Percentiles rank a stretch among this genome's conserved stretches.
These are phyloP conservation scores for Mycena epipterygia DNA, from an alignment of 768 basidiomycete genomes.

Conservation along the genomic window DNA sequence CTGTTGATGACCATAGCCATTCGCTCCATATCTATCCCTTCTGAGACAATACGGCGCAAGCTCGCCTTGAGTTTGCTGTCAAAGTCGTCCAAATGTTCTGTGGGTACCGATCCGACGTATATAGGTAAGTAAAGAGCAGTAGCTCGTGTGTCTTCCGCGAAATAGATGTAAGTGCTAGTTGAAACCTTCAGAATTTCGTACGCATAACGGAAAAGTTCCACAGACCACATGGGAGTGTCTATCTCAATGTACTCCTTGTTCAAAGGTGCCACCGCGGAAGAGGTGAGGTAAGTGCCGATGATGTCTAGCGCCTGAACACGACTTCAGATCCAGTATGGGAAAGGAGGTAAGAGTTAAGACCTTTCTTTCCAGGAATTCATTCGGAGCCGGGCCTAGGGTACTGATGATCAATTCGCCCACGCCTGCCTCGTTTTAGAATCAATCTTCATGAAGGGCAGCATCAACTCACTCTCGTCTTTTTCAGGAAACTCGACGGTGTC, in stretches of 20 bases:
- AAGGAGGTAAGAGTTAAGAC: conserved; percentile 47
- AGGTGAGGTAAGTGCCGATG: conserved; percentile 89
- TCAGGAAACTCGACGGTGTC: conserved; percentile 94
- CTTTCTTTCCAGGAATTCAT: conserved; percentile 79
- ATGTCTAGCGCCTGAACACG: conserved; percentile 81
- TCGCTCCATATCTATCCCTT: conserved; percentile 91
- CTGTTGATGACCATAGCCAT: conserved; percentile 90
- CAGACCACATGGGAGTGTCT: conserved; percentile 88
- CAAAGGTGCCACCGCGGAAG: conserved; percentile 83
- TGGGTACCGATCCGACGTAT: conserved; percentile 87
- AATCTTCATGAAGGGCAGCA: not conserved
- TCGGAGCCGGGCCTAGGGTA: conserved; percentile 84
- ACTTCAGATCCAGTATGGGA: conserved; percentile 2
- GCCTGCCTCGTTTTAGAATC: conserved; percentile 43
- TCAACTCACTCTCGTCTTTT: conserved; percentile 84
- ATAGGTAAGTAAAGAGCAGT: conserved; percentile 80
- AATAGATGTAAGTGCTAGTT: conserved; percentile 85
- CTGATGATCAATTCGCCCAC: conserved; percentile 87
- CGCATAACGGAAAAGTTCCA: conserved; percentile 6
- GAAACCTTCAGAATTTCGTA: conserved; percentile 6
- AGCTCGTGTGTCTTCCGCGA: conserved; percentile 82
- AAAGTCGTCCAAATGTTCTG: conserved; percentile 82
- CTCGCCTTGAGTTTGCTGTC: conserved; percentile 76
- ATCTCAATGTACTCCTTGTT: conserved; percentile 96
- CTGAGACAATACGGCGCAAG: conserved; percentile 74